A percentile compares a stretch with the other conserved stretches of the same genome.
Evolutionary conservation across 495 filamentous ascomycete genomes (phyloP).

Genomic region (Aspergillus diversus): DNA sequence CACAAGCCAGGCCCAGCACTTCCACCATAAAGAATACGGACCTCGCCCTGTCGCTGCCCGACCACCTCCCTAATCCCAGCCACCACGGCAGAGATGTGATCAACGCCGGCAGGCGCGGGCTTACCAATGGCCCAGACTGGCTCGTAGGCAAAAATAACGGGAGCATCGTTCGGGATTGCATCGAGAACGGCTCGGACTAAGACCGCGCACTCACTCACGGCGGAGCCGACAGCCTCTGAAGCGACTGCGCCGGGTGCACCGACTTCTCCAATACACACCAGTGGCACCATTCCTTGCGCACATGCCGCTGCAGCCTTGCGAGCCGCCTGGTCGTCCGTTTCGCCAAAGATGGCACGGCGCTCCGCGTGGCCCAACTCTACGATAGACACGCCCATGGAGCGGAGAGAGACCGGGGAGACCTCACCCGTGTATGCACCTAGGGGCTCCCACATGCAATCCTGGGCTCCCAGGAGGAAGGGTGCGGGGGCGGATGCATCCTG

Average conservation of each 20-base stretch:
- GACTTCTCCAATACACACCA: conserved; percentile 80
- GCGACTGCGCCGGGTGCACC: conserved; percentile 50
- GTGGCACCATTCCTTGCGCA: conserved; percentile 70
- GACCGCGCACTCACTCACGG: conserved; percentile 64
- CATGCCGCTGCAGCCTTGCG: conserved; percentile 69
- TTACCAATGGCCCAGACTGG: conserved; percentile 89
- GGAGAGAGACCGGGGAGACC: conserved; percentile 67
- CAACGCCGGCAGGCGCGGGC: conserved; percentile 66
- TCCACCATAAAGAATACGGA: conserved; percentile 77
- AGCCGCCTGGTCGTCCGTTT: conserved; percentile 65
- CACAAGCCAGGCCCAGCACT: conserved; percentile 79
- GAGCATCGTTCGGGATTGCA: conserved; percentile 57
- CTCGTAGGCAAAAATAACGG: conserved; percentile 86
- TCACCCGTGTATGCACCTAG: conserved; percentile 76
- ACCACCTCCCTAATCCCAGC: conserved; percentile 56
- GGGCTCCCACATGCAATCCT: conserved; percentile 68
- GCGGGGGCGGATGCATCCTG: conserved; percentile 29
- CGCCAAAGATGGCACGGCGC: conserved; percentile 66
- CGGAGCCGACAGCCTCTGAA: conserved; percentile 56
- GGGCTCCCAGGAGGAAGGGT: conserved; percentile 67
- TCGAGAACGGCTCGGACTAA: conserved; percentile 66
- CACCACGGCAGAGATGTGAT: conserved; percentile 74
- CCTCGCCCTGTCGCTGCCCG: conserved; percentile 48
- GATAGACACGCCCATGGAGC: conserved; percentile 65
- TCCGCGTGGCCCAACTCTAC: conserved; percentile 85